Evolutionary conservation across 1,284 basidiomycete species (phyloP), one percentile per base, ranked within the genome.

Genomic region (Marasmius sp.): DNA sequence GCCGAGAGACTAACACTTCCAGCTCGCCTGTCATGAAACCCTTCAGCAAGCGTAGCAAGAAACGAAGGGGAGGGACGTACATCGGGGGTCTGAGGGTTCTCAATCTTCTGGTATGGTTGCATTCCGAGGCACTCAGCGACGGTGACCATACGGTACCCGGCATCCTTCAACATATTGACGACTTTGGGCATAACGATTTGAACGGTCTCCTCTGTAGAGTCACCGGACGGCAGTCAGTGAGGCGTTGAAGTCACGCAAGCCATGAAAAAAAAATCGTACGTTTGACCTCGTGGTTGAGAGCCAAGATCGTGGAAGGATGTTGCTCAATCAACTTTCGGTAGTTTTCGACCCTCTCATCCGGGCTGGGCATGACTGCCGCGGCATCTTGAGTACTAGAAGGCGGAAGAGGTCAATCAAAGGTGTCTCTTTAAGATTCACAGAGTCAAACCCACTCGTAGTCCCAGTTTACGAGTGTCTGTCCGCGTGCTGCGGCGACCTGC

Each of bases 381-480:
- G 33, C 52, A 38, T 38, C 52, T 36, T 34, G 50, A 33, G 34
- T 34, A 33, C 50, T 52, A 34, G 10, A 14, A 52, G 27, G 48
- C 6, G 41, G 2, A 2, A n/a, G n/a, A n/a, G 2, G 41, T 12
- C 11, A n/a, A 6, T 12, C n/a, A n/a, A 43, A 43, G n/a, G n/a
- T n/a, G n/a, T n/a, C n/a, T n/a, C n/a, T n/a, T n/a, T n/a, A n/a
- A n/a, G n/a, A n/a, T n/a, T n/a, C n/a, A 12, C 5, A 18, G 18
- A 45, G 3, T 33, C 27, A 41, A 3, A 54, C 52, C 12, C n/a
- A 54, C 52, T 54, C 52, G 38, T n/a, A 54, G 61, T 66, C 47
- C 61, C 66, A 66, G 39, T 62, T 57, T 33, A 66, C 65, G 9
- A 68, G 51, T 18, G 64, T 58, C 58, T 74, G 71, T 6, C 66